Percentiles rank a stretch among this genome's conserved stretches.
Evolutionary conservation across 768 basidiomycete genomes (phyloP).

Genomic region (Tulasnella sp.): DNA sequence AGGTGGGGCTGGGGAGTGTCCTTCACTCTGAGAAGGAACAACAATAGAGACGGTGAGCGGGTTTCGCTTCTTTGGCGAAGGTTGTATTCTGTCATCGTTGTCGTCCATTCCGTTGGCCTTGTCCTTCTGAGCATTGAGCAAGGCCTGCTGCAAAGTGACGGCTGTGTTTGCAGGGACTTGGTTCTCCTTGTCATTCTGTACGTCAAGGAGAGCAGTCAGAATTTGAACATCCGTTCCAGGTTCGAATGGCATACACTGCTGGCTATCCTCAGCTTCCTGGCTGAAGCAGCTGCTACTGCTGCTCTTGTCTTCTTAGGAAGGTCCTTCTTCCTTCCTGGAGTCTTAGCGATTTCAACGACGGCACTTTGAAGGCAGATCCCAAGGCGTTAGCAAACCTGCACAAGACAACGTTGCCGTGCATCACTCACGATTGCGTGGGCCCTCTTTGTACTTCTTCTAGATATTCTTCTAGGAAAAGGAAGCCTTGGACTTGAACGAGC

Average conservation of each 20-base stretch:
- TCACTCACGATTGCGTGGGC: slow-evolving; percentile 54
- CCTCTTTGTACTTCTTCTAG: slow-evolving; percentile 61
- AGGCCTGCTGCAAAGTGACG: neutral
- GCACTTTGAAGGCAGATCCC: slow-evolving; percentile 37
- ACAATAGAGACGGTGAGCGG: neutral
- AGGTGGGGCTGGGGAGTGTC: neutral
- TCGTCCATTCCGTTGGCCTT: neutral
- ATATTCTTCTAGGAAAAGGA: slow-evolving; percentile 72
- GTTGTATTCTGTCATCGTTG: neutral
- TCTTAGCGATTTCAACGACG: slow-evolving; percentile 75
- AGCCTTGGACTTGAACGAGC: slow-evolving; percentile 66
- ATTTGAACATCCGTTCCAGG: neutral
- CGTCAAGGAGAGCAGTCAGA: neutral
- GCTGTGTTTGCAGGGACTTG: slow-evolving; percentile 4
- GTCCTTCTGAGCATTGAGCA: neutral
- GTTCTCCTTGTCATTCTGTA: slow-evolving; percentile 17
- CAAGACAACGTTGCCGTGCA: neutral
- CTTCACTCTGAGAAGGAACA: neutral
- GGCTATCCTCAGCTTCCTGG: slow-evolving; percentile 14
- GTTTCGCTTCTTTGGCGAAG: neutral
- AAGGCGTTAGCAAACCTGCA: neutral
- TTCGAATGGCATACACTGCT: neutral
- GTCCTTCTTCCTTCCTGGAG: slow-evolving; percentile 65
- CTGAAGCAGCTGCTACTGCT: slow-evolving; percentile 16
- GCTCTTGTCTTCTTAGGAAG: slow-evolving; percentile 31